Conservation (phyloP, 2,329 filamentous ascomycete species). For the Sporothrix globosa region DNA sequence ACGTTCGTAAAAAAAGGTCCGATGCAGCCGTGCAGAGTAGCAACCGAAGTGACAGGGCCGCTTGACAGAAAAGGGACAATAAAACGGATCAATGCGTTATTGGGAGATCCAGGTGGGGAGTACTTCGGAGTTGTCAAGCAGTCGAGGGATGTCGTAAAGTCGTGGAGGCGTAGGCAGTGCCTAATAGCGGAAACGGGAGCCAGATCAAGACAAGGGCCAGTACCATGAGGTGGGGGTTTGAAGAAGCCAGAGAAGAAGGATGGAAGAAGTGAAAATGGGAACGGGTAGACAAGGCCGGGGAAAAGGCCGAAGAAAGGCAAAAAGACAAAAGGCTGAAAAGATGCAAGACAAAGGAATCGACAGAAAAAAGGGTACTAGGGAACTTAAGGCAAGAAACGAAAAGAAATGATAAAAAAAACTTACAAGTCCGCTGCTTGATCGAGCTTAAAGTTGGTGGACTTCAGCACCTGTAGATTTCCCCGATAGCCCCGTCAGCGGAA, state of each 20-base stretch:
- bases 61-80: constrained; percentile 11
- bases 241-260: no score
- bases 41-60: neutral
- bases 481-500: constrained; percentile 32
- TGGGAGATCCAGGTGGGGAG: constrained; percentile 15
- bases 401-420: constrained; percentile 45
- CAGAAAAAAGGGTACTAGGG: neutral
- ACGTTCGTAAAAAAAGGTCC: constrained; percentile 6
- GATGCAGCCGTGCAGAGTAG: constrained; percentile 24
- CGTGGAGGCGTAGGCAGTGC: neutral
- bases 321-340: constrained; percentile 32
- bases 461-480: constrained; percentile 50
- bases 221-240: neutral
- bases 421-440: constrained; percentile 61
- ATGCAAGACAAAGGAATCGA: constrained; percentile 21
- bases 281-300: no score
- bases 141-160: neutral
- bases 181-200: constrained; percentile 1
- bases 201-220: constrained; percentile 19
- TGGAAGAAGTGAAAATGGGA: no score
- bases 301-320: constrained; percentile 9
- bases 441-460: constrained; percentile 54
- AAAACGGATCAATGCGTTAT: constrained; percentile 21
- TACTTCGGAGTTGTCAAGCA: neutral
- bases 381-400: constrained; percentile 33